Evolutionary conservation across 2,329 filamentous ascomycete species (phyloP).

Genomic region (Periglandula ipomoeae): DNA sequence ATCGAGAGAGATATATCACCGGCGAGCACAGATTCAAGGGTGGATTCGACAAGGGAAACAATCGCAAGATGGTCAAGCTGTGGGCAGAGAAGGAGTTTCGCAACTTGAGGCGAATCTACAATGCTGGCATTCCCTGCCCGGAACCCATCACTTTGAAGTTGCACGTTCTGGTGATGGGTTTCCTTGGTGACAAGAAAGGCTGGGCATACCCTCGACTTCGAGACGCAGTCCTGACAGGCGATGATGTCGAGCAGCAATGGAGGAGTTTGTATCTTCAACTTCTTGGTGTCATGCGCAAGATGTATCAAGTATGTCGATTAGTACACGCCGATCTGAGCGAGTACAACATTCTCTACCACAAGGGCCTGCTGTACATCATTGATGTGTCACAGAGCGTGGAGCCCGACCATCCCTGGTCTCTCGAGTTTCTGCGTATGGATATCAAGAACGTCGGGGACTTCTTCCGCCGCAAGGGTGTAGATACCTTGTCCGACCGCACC

Average conservation of each 20-base stretch:
- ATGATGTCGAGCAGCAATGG: constrained; percentile 66
- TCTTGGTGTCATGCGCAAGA: constrained; percentile 77
- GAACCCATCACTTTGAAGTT: constrained; percentile 82
- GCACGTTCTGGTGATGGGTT: constrained; percentile 94
- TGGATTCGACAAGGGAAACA: constrained; percentile 90
- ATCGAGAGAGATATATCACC: constrained; percentile 89
- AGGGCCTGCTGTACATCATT: constrained; percentile 79
- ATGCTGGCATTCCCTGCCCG: constrained; percentile 80
- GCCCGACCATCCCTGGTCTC: constrained; percentile 83
- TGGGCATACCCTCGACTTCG: constrained; percentile 82
- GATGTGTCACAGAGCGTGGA: constrained; percentile 97
- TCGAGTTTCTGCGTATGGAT: constrained; percentile 95
- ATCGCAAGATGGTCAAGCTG: constrained; percentile 92
- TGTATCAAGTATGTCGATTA: constrained; percentile 86
- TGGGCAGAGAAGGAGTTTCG: constrained; percentile 99
- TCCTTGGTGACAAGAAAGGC: constrained; percentile 79
- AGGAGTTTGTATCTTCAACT: constrained; percentile 71
- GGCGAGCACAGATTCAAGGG: constrained; percentile 88
- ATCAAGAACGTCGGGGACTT: constrained; percentile 96
- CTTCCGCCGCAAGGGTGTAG: constrained; percentile 77
- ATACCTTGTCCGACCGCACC: constrained; percentile 68
- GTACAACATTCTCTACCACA: constrained; percentile 93
- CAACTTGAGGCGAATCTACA: constrained; percentile 77
- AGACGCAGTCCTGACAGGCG: constrained; percentile 66
- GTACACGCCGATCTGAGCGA: constrained; percentile 96